Evolutionary conservation across 768 basidiomycete species (phyloP).

Genomic region (Collybia mongolica): DNA sequence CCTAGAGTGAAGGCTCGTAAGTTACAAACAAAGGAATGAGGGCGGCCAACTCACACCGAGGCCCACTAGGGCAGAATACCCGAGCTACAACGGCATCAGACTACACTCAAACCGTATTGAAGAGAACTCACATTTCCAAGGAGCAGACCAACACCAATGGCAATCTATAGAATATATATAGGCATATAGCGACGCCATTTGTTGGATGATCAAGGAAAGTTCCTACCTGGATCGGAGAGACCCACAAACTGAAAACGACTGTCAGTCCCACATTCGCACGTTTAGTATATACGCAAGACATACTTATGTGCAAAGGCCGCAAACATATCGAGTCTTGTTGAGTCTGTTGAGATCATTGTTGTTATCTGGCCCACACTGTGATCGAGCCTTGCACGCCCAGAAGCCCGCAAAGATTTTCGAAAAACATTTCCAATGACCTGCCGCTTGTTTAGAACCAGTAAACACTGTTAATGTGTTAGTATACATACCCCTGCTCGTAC

Average conservation of each 20-base stretch:
- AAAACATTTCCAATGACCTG: constrained; percentile 50
- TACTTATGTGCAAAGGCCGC: constrained; percentile 41
- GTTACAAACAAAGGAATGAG: constrained; percentile 6
- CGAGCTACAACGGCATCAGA: constrained; percentile 28
- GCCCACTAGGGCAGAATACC: constrained; percentile 55
- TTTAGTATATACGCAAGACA: constrained; percentile 12
- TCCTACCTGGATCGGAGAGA: constrained; percentile 56
- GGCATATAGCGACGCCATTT: too few species aligned
- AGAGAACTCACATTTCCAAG: constrained; percentile 38
- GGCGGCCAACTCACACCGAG: constrained; percentile 32
- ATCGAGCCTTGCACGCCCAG: constrained; percentile 53
- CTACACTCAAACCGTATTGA: background rate
- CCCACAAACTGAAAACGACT: constrained; percentile 44
- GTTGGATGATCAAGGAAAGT: too few species aligned
- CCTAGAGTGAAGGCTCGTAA: constrained; percentile 21
- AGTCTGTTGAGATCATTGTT: constrained; percentile 68
- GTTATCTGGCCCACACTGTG: constrained; percentile 68
- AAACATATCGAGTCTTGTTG: constrained; percentile 52
- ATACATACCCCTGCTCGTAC: constrained; percentile 18
- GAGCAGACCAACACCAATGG: constrained; percentile 48
- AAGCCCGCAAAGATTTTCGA: constrained; percentile 67
- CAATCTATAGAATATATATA: constrained; percentile 27
- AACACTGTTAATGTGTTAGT: background rate
- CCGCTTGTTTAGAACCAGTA: too few species aligned
- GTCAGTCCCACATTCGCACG: background rate